A percentile compares a stretch with the other conserved stretches of the same genome.
Evolutionary conservation across 352 stramenopile genomes (phyloP).

Genomic region (Albugo candida): DNA sequence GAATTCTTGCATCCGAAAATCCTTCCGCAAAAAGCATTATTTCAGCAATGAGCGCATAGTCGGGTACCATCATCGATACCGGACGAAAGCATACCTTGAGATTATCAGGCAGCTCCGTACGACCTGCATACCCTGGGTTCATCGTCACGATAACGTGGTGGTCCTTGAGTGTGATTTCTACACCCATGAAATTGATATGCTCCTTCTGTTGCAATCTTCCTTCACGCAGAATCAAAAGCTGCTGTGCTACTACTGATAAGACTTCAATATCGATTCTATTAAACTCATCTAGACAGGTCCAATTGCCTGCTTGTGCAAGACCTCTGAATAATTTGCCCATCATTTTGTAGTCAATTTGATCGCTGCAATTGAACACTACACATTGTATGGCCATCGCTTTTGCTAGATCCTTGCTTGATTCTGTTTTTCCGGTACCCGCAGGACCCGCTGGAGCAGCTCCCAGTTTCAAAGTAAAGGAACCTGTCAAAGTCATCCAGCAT

Average conservation of each 20-base stretch:
- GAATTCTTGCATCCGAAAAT: slow-evolving; percentile 83
- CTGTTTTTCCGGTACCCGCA: slow-evolving; percentile 91
- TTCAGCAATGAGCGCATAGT: slow-evolving; percentile 90
- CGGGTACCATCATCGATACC: slow-evolving; percentile 93
- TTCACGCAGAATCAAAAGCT: slow-evolving; percentile 59
- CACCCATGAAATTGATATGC: slow-evolving; percentile 92
- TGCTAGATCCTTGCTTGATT: slow-evolving; percentile 90
- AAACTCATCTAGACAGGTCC: slow-evolving; percentile 86
- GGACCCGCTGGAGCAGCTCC: slow-evolving; percentile 84
- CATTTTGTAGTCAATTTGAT: slow-evolving; percentile 93
- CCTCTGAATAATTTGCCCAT: slow-evolving; percentile 94
- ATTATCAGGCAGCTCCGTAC: slow-evolving; percentile 93
- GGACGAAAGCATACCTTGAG: slow-evolving; percentile 91
- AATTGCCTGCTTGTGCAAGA: slow-evolving; percentile 78
- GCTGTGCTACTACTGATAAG: slow-evolving; percentile 87
- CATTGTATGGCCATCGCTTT: slow-evolving; percentile 89
- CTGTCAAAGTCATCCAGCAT: slow-evolving; percentile 92
- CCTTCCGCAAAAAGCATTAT: slow-evolving; percentile 95
- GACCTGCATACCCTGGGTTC: slow-evolving; percentile 91
- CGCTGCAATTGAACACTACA: slow-evolving; percentile 92
- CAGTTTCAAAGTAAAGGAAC: slow-evolving; percentile 84
- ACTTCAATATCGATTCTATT: slow-evolving; percentile 91
- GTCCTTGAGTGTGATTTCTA: slow-evolving; percentile 89
- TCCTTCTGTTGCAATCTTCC: slow-evolving; percentile 64
- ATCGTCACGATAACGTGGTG: slow-evolving; percentile 97